Conservation (phyloP, 2,329 filamentous ascomycete genomes). For the Aspergillus amoenus region DNA sequence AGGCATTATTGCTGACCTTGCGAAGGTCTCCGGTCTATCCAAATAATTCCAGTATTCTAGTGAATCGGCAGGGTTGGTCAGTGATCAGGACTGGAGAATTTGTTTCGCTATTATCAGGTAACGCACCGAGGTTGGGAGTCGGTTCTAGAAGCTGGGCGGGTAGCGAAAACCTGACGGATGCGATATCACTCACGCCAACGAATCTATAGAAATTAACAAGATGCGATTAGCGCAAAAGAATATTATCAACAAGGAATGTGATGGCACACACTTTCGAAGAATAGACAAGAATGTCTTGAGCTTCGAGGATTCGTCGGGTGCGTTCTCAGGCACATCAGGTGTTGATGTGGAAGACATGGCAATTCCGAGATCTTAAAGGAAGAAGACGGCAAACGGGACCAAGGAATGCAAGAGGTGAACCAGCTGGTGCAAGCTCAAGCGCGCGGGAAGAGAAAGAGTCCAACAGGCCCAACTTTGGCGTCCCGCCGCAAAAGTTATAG, state of each 20-base stretch:
- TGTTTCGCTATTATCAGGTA: not conserved
- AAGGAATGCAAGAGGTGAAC: not conserved
- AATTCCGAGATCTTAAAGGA: not conserved
- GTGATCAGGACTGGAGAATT: not conserved
- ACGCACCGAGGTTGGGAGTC: constrained; percentile 77
- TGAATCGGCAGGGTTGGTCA: constrained; percentile 13
- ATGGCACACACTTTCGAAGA: constrained; percentile 67
- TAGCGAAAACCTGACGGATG: constrained; percentile 90
- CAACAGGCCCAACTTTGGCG: constrained; percentile 4
- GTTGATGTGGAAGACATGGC: constrained; percentile 33
- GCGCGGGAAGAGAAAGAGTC: not conserved
- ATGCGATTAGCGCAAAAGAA: not conserved
- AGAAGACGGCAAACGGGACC: not conserved
- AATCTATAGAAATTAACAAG: constrained; percentile 61
- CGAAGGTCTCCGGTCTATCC: constrained; percentile 89
- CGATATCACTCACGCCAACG: constrained; percentile 93
- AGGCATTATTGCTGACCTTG: constrained; percentile 48
- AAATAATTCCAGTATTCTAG: constrained; percentile 98
- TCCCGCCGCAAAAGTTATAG: constrained; percentile 8
- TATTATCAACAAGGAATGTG: not conserved
- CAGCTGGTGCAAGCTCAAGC: not conserved
- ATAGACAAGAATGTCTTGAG: constrained; percentile 85
- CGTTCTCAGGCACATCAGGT: constrained; percentile 50
- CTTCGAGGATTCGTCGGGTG: constrained; percentile 78
- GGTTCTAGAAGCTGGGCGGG: constrained; percentile 94